Conservation (phyloP, 371 early-diverging fungal genomes). For the Mortierella sp. region DNA sequence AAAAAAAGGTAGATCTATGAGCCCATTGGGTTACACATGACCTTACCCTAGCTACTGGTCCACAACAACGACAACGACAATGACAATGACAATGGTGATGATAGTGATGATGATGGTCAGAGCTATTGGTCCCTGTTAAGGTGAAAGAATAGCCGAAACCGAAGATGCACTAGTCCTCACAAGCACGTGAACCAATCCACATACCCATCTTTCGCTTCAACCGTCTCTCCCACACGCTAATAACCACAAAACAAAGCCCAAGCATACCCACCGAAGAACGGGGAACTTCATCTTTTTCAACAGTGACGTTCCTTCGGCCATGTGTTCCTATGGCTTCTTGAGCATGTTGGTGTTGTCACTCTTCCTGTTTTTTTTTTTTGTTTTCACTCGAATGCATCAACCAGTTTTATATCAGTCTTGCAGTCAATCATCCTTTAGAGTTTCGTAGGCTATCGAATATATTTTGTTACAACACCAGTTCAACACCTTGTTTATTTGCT, state of each 20-base stretch:
- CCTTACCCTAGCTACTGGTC: constrained; percentile 24
- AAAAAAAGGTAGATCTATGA: no score
- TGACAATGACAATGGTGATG: constrained; percentile 12
- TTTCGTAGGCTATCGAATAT: no score
- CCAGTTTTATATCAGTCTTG: background rate
- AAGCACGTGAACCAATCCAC: background rate
- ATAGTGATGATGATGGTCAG: background rate
- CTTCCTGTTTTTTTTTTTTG: background rate
- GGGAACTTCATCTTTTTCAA: background rate
- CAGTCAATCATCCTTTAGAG: background rate
- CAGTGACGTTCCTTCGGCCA: background rate
- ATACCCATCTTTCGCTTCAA: background rate
- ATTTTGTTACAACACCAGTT: background rate
- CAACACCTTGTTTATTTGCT: background rate
- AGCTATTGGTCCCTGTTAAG: constrained; percentile 29
- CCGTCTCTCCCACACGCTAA: background rate
- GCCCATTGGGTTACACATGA: no score
- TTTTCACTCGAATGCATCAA: background rate
- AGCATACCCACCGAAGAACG: constrained; percentile 2
- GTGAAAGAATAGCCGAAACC: constrained; percentile 12
- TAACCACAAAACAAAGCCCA: background rate
- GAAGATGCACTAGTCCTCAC: background rate
- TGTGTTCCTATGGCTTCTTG: background rate
- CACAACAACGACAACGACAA: no score
- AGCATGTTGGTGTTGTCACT: background rate